These are phyloP conservation scores for Kokia cookei DNA, from an alignment of 441 rosid species.

Conservation along the genomic window DNA sequence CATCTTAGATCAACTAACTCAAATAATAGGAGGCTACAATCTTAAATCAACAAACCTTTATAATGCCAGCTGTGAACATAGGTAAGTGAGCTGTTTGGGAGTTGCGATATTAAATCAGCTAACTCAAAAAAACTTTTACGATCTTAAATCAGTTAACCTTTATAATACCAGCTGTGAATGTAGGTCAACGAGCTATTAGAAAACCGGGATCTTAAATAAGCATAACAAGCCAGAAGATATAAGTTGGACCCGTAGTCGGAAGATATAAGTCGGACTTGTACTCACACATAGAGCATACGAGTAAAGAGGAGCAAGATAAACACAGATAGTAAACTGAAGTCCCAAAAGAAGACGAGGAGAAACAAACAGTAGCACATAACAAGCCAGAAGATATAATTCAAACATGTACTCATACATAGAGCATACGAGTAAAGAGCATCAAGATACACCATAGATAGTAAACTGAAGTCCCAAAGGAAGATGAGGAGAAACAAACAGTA, in stretches of 20 bases:
- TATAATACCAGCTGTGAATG: too few relatives aligned
- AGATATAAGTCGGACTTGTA: constrained; percentile 65
- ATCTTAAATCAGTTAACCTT: too few relatives aligned
- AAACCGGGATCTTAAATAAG: too few relatives aligned
- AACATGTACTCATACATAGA: constrained; percentile 83
- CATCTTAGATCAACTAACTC: too few relatives aligned
- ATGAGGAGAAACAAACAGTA: constrained; percentile 85
- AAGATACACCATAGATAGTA: constrained; percentile 92
- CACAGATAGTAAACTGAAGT: constrained; percentile 97
- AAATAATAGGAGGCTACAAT: too few relatives aligned
- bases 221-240: constrained; percentile 89
- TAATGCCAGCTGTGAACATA: too few relatives aligned
- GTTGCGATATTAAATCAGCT: too few relatives aligned
- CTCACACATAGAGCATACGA: constrained; percentile 87
- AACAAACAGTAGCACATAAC: constrained; percentile 96
- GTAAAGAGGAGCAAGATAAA: constrained; percentile 88
- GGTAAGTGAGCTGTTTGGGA: too few relatives aligned
- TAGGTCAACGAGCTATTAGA: too few relatives aligned
- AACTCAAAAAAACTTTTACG: too few relatives aligned
- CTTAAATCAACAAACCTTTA: too few relatives aligned
- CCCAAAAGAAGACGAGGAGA: constrained; percentile 80
- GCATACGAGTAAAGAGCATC: constrained; percentile 93
- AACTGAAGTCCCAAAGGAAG: constrained; percentile 96
- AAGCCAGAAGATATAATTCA: constrained; percentile 88
- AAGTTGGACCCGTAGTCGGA: too few relatives aligned